Base-by-base conservation (phyloP, 306 rosid species). In the Hippophae tibetana region DNA sequence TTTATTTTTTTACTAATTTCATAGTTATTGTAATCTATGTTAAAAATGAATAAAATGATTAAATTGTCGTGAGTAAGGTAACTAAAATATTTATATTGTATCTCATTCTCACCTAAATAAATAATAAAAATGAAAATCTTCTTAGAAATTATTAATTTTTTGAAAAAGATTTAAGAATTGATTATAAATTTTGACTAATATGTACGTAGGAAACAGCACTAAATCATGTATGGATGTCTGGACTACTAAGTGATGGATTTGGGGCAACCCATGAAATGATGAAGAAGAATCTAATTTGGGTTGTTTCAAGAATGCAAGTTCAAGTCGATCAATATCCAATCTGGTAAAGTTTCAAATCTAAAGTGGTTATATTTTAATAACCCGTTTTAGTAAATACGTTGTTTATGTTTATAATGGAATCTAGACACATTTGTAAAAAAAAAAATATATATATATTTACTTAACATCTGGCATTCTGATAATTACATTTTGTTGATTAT, bases 231-330 rank as follows among this genome's bases (percentile, higher is more conserved):
- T 49, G 53, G 53, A 9, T 49, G 8, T 49, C 53, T 12, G 53
- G 53, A 7, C 53, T 49, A 6, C 53, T 49, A 23, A 8, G 53
- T 13, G 53, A 49, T 49, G 26, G 53, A 49, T 49, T 49, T 49
- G 53, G 53, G n/a, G 53, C 53, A 12, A 49, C 53, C 14, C 53
- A 49, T 49, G 53, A 23, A 14, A 49, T 49, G 53, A 23, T 49
- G 53, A 49, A 23, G 53, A 49, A 49, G n/a, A 49, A 49, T 14
- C 53, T 49, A 3, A 49, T 49, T 12, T 49, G 53, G 53, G 53
- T 49, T 49, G 53, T 49, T 12, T 12, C 53, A 5, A 49, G 53
- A 23, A 12, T 49, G 53, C 53, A 49, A 49, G 18, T 49, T 49
- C 53, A 49, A 49, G 13, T 49, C 1, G 53, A 49, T 13, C 53